Evolutionary conservation across 495 filamentous ascomycete genomes (phyloP).

Genomic region (Penicillium pulvis): DNA sequence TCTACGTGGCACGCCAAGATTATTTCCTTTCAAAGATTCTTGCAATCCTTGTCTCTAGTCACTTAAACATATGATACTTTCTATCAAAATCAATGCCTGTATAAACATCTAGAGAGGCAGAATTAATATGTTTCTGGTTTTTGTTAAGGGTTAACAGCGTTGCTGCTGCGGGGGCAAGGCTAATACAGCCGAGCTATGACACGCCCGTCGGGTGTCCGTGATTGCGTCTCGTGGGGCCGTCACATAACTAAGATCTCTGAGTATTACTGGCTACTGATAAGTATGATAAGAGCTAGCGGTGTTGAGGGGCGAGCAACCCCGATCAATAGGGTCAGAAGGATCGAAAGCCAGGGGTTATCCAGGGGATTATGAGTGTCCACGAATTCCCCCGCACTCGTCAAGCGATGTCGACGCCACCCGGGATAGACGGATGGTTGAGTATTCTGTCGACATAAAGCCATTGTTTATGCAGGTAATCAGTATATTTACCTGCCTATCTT

Average conservation of each 20-base stretch:
- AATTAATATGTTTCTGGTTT: no score
- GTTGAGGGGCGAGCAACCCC: background rate
- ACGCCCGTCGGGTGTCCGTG: slow-evolving; percentile 6
- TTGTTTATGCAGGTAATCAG: background rate
- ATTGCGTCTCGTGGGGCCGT: slow-evolving; percentile 4
- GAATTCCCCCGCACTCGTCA: background rate
- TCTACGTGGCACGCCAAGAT: no score
- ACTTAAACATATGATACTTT: no score
- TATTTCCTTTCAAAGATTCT: no score
- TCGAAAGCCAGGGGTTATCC: background rate
- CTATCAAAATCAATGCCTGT: no score
- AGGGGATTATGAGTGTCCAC: background rate
- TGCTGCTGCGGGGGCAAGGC: background rate
- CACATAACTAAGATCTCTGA: background rate
- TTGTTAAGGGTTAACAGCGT: background rate
- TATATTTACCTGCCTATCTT: background rate
- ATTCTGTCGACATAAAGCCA: background rate
- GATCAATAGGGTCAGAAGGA: background rate
- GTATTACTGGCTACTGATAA: background rate
- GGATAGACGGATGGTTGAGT: background rate
- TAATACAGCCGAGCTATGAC: background rate
- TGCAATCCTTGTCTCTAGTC: no score
- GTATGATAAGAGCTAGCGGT: background rate
- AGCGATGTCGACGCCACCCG: background rate
- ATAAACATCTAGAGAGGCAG: no score